These are phyloP conservation scores for Tolypocladium ophioglossoides DNA, from an alignment of 2,329 filamentous ascomycete species.

Conservation along the genomic window DNA sequence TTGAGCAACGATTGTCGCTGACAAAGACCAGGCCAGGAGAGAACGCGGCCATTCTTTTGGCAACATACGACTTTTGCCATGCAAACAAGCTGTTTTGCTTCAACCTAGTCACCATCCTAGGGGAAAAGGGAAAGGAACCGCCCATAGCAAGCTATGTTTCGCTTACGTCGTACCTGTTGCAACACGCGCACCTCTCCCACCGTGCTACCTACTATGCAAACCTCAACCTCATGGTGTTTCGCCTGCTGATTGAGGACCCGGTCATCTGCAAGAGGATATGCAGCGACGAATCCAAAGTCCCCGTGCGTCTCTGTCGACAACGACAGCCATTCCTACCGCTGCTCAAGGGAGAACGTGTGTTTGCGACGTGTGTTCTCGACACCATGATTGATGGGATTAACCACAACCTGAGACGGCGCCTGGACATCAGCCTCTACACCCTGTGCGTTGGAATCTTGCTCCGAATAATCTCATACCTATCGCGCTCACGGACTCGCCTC, in stretches of 20 bases:
- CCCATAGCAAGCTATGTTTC: constrained; percentile 79
- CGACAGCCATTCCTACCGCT: constrained; percentile 75
- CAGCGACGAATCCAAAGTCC: constrained; percentile 61
- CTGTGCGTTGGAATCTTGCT: constrained; percentile 73
- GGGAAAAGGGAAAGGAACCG: constrained; percentile 56
- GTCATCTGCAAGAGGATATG: constrained; percentile 74
- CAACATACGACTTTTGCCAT: constrained; percentile 86
- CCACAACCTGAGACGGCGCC: constrained; percentile 77
- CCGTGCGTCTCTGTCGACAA: constrained; percentile 80
- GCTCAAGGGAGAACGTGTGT: constrained; percentile 59
- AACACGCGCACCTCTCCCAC: constrained; percentile 78
- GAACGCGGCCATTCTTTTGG: constrained; percentile 69
- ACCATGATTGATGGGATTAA: constrained; percentile 84
- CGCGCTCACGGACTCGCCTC: constrained; percentile 70
- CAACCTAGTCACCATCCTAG: constrained; percentile 58
- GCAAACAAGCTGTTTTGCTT: constrained; percentile 94
- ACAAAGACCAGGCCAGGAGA: constrained; percentile 53
- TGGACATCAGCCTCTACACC: constrained; percentile 79
- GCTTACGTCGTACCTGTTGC: constrained; percentile 81
- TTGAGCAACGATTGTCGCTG: constrained; percentile 5
- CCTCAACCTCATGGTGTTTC: constrained; percentile 73
- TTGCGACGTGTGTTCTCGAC: constrained; percentile 71
- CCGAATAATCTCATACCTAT: constrained; percentile 74
- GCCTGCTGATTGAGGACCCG: constrained; percentile 79
- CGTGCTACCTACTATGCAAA: constrained; percentile 76